These are phyloP conservation scores for Lodderomyces pseudojiufengensis DNA, from an alignment of 1,139 yeast species.

Conservation along the genomic window DNA sequence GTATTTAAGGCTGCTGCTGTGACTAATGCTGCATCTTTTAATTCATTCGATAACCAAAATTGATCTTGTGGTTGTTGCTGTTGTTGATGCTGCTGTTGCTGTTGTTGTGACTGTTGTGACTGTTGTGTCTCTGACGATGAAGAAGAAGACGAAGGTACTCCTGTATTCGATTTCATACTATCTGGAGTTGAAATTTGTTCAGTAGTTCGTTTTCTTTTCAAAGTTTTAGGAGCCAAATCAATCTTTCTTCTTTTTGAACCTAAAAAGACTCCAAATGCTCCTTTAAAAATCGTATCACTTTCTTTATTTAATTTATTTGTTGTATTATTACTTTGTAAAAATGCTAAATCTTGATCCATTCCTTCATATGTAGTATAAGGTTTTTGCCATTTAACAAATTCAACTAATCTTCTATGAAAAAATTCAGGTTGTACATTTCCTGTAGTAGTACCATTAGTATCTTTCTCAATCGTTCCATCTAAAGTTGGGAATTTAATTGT, in stretches of 20 bases:
- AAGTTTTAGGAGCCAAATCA: slow-evolving; percentile 5
- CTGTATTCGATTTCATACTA: no score
- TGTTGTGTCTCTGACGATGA: neutral
- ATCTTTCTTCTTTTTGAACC: slow-evolving; percentile 4
- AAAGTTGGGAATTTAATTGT: slow-evolving; percentile 25
- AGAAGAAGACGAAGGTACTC: neutral
- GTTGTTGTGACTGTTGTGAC: neutral
- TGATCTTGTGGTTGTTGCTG: slow-evolving; percentile 28
- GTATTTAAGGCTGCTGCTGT: slow-evolving; percentile 71
- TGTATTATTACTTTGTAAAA: slow-evolving; percentile 52
- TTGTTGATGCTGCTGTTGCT: neutral
- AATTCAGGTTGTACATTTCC: no score
- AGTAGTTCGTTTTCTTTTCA: slow-evolving; percentile 6
- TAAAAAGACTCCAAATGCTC: slow-evolving; percentile 81
- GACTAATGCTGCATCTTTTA: slow-evolving; percentile 65
- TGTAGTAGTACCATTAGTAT: slow-evolving; percentile 18
- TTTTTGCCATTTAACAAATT: slow-evolving; percentile 63
- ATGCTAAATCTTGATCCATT: slow-evolving; percentile 69
- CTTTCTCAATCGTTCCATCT: slow-evolving; percentile 18
- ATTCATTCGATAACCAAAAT: slow-evolving; percentile 65
- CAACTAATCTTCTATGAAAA: slow-evolving; percentile 71
- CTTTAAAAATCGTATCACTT: slow-evolving; percentile 55
- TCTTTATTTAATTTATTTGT: slow-evolving; percentile 29
- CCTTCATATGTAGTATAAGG: slow-evolving; percentile 74
- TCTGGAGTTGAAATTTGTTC: no score